Conservation (phyloP, 1,284 basidiomycete genomes). For the Xanthoconium separans region DNA sequence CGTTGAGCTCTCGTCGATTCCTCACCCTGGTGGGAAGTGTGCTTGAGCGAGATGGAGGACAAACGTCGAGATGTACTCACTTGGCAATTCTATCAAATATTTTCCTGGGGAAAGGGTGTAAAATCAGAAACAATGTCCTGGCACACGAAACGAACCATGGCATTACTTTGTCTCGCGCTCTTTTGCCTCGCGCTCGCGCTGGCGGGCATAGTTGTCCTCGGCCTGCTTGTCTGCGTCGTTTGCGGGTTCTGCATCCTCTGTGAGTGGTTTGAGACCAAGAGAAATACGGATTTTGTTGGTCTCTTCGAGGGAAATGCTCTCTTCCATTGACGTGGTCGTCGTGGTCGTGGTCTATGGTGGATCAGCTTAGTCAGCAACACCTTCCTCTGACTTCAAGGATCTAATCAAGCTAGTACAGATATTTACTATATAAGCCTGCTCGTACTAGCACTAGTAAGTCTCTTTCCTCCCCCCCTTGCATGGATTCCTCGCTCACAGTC, state of each 20-base stretch:
- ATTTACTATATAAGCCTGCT: too few species aligned
- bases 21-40: conserved; percentile 66
- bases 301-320: conserved; percentile 93
- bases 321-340: conserved; percentile 66
- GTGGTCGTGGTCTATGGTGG: not conserved
- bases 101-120: conserved; percentile 47
- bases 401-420: too few species aligned
- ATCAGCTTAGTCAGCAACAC: conserved; percentile 21
- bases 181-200: conserved; percentile 67
- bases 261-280: conserved; percentile 92
- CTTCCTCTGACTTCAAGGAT: too few species aligned
- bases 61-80: conserved; percentile 56
- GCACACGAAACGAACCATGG: conserved; percentile 11
- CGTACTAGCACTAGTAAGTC: too few species aligned
- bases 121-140: conserved; percentile 28
- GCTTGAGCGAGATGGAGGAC: conserved; percentile 46
- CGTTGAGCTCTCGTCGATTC: conserved; percentile 88
- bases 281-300: conserved; percentile 97
- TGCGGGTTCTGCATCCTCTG: conserved; percentile 66
- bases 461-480: too few species aligned
- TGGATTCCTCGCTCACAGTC: too few species aligned
- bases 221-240: conserved; percentile 78
- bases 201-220: conserved; percentile 79
- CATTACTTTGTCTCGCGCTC: conserved; percentile 75
- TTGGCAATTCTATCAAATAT: conserved; percentile 83